These are phyloP conservation scores for Hymenoscyphus scutula DNA, from an alignment of 2,329 filamentous ascomycete genomes.

Conservation along the genomic window DNA sequence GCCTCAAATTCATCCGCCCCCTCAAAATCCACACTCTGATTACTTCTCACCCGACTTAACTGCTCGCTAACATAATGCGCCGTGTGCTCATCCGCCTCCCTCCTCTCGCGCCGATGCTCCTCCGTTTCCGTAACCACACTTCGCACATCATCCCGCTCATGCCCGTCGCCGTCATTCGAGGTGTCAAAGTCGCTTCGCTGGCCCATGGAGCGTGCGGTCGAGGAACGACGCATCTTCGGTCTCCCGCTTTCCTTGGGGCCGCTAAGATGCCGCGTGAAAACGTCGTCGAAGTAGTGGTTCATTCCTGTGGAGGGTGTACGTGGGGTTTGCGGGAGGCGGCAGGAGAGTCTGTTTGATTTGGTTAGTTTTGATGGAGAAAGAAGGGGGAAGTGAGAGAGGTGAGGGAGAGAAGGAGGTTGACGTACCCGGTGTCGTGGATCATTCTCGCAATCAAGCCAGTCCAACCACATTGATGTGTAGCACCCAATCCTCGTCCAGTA, in stretches of 20 bases:
- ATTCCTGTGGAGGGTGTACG: conserved; percentile 81
- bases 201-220: conserved; percentile 79
- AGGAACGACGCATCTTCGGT: conserved; percentile 69
- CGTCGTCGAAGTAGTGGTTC: conserved; percentile 93
- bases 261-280: conserved; percentile 60
- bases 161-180: conserved; percentile 48
- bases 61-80: conserved; percentile 81
- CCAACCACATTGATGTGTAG: conserved; percentile 95
- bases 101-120: conserved; percentile 48
- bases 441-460: conserved; percentile 93
- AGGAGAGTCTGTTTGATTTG: conserved; percentile 64
- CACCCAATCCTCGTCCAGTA: conserved; percentile 81
- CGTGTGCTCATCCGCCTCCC: conserved; percentile 66
- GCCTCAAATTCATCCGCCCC: conserved; percentile 64
- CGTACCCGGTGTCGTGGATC: conserved; percentile 96
- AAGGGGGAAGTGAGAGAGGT: neutral
- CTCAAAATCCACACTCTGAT: conserved; percentile 35
- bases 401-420: conserved; percentile 18
- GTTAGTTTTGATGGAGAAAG: conserved; percentile 41
- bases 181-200: conserved; percentile 74
- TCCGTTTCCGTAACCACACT: conserved; percentile 51
- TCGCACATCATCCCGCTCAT: conserved; percentile 42
- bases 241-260: conserved; percentile 38
- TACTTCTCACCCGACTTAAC: conserved; percentile 67
- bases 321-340: conserved; percentile 88